Conservation (phyloP, 805 yeast species). For the Isabelozyma pseudorhagii region DNA sequence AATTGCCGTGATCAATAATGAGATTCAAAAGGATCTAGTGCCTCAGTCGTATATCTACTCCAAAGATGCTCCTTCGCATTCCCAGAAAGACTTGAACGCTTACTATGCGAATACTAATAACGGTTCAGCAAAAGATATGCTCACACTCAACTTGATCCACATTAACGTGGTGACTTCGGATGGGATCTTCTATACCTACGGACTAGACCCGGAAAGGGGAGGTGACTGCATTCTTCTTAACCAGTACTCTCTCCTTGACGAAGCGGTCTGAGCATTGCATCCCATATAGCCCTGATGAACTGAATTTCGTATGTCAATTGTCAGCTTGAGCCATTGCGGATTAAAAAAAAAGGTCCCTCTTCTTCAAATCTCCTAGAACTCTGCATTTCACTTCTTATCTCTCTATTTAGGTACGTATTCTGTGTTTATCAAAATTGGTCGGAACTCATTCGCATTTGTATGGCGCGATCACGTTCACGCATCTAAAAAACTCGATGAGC, state of each 20-base stretch:
- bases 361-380: neutral
- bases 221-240: constrained; percentile 85
- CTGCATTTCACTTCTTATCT: neutral
- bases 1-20: constrained; percentile 43
- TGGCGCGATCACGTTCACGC: no score
- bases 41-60: constrained; percentile 23
- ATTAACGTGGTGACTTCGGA: constrained; percentile 75
- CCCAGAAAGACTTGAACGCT: constrained; percentile 1
- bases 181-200: constrained; percentile 79
- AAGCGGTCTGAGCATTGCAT: neutral
- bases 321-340: no score
- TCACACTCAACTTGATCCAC: constrained; percentile 33
- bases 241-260: constrained; percentile 57
- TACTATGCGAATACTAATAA: constrained; percentile 3
- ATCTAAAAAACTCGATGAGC: neutral
- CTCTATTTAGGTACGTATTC: neutral
- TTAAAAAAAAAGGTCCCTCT: no score
- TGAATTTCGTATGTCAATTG: no score
- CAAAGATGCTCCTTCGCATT: constrained; percentile 11
- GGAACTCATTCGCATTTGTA: no score
- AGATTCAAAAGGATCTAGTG: constrained; percentile 26
- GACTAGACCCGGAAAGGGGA: constrained; percentile 81
- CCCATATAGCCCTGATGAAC: no score
- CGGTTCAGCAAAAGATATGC: constrained; percentile 16
- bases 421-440: no score